A percentile compares a stretch with the other conserved stretches of the same genome.
phyloP scores from a whole-genome alignment of 371 early-diverging fungal genomes.

The Rhizomucor pusillus region DNA sequence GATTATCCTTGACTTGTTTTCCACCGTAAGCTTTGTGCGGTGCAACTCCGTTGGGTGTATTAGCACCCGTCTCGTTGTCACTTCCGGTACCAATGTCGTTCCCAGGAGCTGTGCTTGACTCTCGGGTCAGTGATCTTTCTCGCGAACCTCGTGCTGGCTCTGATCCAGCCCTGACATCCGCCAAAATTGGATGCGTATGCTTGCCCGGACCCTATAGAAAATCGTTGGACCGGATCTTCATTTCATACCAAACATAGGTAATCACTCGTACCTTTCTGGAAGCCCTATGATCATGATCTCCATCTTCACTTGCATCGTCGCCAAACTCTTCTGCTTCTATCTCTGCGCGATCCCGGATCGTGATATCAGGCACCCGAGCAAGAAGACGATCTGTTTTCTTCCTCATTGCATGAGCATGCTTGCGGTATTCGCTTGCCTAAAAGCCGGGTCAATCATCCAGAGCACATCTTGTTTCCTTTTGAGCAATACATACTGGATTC shows the following conservation, averaged over 20 bases:
- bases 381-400: slow-evolving; percentile 72
- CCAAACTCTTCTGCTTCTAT: slow-evolving; percentile 52
- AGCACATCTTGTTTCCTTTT: not conserved
- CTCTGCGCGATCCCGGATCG: slow-evolving; percentile 60
- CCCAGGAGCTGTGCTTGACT: slow-evolving; percentile 20
- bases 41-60: slow-evolving; percentile 16
- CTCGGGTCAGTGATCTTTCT: slow-evolving; percentile 23
- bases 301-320: slow-evolving; percentile 50
- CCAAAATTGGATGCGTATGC: slow-evolving; percentile 10
- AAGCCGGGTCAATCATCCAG: not conserved
- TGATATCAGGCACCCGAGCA: slow-evolving; percentile 81
- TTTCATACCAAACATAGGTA: not conserved
- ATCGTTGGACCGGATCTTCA: slow-evolving; percentile 6
- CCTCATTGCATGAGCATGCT: slow-evolving; percentile 83
- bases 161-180: not conserved
- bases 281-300: slow-evolving; percentile 32
- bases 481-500: slow-evolving; percentile 45
- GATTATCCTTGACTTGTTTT: slow-evolving; percentile 14
- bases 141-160: slow-evolving; percentile 14
- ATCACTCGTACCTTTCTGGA: slow-evolving; percentile 29
- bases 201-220: slow-evolving; percentile 7
- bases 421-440: slow-evolving; percentile 71
- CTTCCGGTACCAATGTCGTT: slow-evolving; percentile 4
- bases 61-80: slow-evolving; percentile 19
- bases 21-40: slow-evolving; percentile 17